Evolutionary conservation across 1,139 yeast species (phyloP).

Genomic region (Candida mesenterica): DNA sequence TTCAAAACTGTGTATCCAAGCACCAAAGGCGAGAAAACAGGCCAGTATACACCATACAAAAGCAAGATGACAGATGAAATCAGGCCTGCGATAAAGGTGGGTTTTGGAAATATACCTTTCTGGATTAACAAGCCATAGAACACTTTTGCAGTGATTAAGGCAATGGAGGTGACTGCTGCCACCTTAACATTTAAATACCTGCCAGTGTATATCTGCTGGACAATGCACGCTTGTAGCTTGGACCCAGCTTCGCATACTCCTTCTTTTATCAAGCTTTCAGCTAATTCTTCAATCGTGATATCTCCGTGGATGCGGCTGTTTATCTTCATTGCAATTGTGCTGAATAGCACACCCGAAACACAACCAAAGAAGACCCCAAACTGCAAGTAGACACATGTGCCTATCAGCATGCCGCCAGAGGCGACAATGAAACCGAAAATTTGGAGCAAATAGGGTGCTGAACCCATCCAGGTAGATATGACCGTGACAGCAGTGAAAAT

Average conservation of each 20-base stretch:
- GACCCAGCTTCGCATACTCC: slow-evolving; percentile 26
- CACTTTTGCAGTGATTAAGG: slow-evolving; percentile 25
- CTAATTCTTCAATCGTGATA: slow-evolving; percentile 21
- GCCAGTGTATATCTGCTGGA: slow-evolving; percentile 26
- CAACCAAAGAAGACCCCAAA: slow-evolving; percentile 18
- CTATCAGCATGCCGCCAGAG: slow-evolving; percentile 30
- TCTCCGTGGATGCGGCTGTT: slow-evolving; percentile 25
- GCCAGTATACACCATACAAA: slow-evolving; percentile 29
- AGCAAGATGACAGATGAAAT: slow-evolving; percentile 23
- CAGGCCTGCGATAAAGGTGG: slow-evolving; percentile 23
- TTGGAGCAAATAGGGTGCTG: slow-evolving; percentile 28
- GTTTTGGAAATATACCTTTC: slow-evolving; percentile 20
- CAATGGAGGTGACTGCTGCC: slow-evolving; percentile 26
- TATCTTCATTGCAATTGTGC: slow-evolving; percentile 27
- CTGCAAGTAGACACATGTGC: slow-evolving; percentile 18
- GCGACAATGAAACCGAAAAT: slow-evolving; percentile 28
- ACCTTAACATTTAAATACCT: slow-evolving; percentile 27
- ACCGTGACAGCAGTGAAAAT: slow-evolving; percentile 26
- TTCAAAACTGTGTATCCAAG: slow-evolving; percentile 23
- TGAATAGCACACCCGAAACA: slow-evolving; percentile 25
- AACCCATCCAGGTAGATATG: slow-evolving; percentile 30
- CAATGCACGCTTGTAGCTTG: slow-evolving; percentile 21
- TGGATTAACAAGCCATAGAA: slow-evolving; percentile 25
- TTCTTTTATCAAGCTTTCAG: slow-evolving; percentile 20
- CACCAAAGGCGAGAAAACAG: slow-evolving; percentile 24